These are phyloP conservation scores for Elsinoe arachidis DNA, from an alignment of 2,329 filamentous ascomycete species.

Conservation along the genomic window DNA sequence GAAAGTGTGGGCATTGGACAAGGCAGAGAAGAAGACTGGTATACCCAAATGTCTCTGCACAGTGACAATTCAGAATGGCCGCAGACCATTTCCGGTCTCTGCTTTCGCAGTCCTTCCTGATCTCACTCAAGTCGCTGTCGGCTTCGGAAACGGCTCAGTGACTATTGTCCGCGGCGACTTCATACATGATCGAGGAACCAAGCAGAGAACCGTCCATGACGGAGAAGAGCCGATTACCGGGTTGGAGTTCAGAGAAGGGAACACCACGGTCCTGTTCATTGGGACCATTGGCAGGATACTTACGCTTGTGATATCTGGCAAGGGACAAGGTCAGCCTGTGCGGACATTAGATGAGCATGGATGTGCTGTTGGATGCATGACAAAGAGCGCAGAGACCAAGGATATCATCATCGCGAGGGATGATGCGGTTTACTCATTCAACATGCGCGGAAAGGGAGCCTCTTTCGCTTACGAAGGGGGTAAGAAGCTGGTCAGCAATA, in stretches of 20 bases:
- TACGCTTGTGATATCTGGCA: slow-evolving; percentile 76
- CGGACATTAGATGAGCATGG: slow-evolving; percentile 82
- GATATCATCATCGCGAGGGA: slow-evolving; percentile 88
- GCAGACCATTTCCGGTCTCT: slow-evolving; percentile 90
- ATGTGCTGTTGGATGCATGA: slow-evolving; percentile 93
- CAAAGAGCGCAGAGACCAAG: slow-evolving; percentile 66
- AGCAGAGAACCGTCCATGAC: slow-evolving; percentile 90
- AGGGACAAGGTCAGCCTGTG: slow-evolving; percentile 80
- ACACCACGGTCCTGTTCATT: slow-evolving; percentile 73
- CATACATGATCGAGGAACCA: slow-evolving; percentile 88
- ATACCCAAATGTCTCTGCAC: slow-evolving; percentile 81
- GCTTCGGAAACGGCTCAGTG: slow-evolving; percentile 91
- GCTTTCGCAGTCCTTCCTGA: slow-evolving; percentile 83
- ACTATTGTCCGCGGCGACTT: slow-evolving; percentile 89
- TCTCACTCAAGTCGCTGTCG: slow-evolving; percentile 84
- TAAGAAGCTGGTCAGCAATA: slow-evolving; percentile 72
- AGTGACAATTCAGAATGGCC: slow-evolving; percentile 76
- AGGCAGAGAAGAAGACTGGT: slow-evolving; percentile 86
- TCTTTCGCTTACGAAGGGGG: slow-evolving; percentile 86
- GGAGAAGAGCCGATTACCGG: slow-evolving; percentile 94
- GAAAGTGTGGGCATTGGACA: slow-evolving; percentile 97
- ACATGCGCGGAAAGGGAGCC: slow-evolving; percentile 71
- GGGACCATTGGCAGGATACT: slow-evolving; percentile 83
- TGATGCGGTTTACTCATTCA: slow-evolving; percentile 94
- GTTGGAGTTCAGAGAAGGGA: slow-evolving; percentile 62